Percentiles rank a stretch among this genome's conserved stretches.
Evolutionary conservation across 371 early-diverging fungal genomes (phyloP).

Genomic region (Choanephora cucurbitarum): DNA sequence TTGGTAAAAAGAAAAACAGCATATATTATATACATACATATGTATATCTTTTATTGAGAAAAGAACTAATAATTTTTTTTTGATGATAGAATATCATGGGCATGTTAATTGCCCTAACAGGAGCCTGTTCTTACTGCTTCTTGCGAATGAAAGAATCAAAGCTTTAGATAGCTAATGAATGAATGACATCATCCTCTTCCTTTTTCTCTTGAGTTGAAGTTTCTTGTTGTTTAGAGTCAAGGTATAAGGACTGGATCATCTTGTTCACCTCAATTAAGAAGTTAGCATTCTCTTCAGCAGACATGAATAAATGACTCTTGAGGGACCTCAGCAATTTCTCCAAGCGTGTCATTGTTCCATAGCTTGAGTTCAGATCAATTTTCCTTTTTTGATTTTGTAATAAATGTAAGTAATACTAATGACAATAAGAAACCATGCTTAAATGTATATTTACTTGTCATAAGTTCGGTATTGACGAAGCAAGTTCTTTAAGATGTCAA

Average conservation of each 20-base stretch:
- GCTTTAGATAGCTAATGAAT: constrained; percentile 16
- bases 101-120: constrained; percentile 12
- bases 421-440: too few relatives aligned
- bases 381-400: too few relatives aligned
- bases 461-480: constrained; percentile 52
- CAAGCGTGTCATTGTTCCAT: constrained; percentile 28
- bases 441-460: constrained; percentile 57
- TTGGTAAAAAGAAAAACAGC: too few relatives aligned
- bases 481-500: constrained; percentile 43
- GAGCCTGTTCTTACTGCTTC: constrained; percentile 15
- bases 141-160: constrained; percentile 13
- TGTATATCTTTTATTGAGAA: not conserved
- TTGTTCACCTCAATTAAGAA: constrained; percentile 37
- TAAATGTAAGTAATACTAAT: too few relatives aligned
- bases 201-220: not conserved
- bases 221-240: not conserved
- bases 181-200: constrained; percentile 14
- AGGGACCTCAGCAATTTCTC: constrained; percentile 50
- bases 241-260: constrained; percentile 20
- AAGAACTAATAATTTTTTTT: not conserved
- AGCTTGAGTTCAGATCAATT: constrained; percentile 28
- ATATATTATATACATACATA: too few relatives aligned
- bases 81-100: constrained; percentile 20
- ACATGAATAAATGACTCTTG: constrained; percentile 38
- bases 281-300: constrained; percentile 25